Evolutionary conservation across 306 rosid species (phyloP), one percentile per base, ranked within the genome.

Genomic region (Cicer arietinum): DNA sequence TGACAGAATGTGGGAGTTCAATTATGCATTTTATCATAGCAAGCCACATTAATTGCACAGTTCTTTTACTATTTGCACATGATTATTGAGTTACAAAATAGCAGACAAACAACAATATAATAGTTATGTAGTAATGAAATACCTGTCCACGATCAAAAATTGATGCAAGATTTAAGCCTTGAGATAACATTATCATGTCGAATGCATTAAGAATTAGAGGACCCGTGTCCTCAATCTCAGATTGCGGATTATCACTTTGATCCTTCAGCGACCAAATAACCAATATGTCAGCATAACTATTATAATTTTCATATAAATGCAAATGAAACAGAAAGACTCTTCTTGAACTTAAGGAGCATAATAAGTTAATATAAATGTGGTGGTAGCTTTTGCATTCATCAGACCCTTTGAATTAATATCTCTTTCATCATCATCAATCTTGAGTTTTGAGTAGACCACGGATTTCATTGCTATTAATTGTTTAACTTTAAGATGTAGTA

Each of bases 151-250:
- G 90, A 77, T 92, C 98, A 52, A 92, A 90, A 47, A 92, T 72
- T 9, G 91, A 72, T 67, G 92, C 89, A 10, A 92, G 96, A 85
- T 92, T 92, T 70, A 92, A 81, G 73, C 98, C 98, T 86, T 92
- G 96, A 67, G 98, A 92, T 77, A 90, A 77, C 83, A 89, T 85
- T 77, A 92, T 89, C 78, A 92, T 79, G 88, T 92, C 98, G 41
- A 92, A 90, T 58, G 96, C 98, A 86, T 90, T 89, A 56, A 90
- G 94, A 79, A 83, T 78, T 48, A 92, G 82, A 64, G 98, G 98
- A 70, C 92, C 89, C 47, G 64, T 76, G 69, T 88, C 85, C 75
- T 82, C 93, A 52, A 78, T 86, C 65, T 89, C 84, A 69, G 59
- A 68, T 53, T 48, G 89, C 64, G 83, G 93, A 10, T 61, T 72